Percentiles rank a stretch among this genome's conserved stretches.
Conservation (phyloP, 2,329 filamentous ascomycete genomes). For the Verticillium zaregamsianum region DNA sequence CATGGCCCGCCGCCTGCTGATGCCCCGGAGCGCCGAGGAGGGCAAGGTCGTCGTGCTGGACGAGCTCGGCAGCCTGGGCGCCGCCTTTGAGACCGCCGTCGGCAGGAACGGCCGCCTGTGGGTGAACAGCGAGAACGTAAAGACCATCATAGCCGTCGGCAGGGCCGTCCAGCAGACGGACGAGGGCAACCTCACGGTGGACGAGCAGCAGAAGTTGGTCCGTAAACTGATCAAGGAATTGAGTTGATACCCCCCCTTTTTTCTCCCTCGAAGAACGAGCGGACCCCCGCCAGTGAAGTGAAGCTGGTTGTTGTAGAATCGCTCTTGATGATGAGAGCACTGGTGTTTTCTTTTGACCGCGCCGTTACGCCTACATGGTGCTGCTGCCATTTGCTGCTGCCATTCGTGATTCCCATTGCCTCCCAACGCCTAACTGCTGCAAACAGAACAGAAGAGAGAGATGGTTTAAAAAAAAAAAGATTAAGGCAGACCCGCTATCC, state of each 20-base stretch:
- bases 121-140: slow-evolving; percentile 75
- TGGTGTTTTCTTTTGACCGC: slow-evolving; percentile 10
- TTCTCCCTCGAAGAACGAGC: slow-evolving; percentile 3
- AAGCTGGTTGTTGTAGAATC: not conserved
- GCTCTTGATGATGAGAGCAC: not conserved
- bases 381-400: not conserved
- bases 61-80: slow-evolving; percentile 68
- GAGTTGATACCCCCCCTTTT: slow-evolving; percentile 29
- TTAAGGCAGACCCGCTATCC: not conserved
- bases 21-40: slow-evolving; percentile 54
- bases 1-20: slow-evolving; percentile 76
- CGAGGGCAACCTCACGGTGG: slow-evolving; percentile 55
- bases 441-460: not conserved
- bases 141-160: slow-evolving; percentile 73
- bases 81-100: slow-evolving; percentile 90
- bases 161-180: slow-evolving; percentile 77
- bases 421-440: slow-evolving; percentile 6
- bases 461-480: not conserved
- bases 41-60: slow-evolving; percentile 72
- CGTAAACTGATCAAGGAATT: slow-evolving; percentile 59
- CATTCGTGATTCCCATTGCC: slow-evolving; percentile 1
- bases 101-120: slow-evolving; percentile 90
- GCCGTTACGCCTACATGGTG: slow-evolving; percentile 4
- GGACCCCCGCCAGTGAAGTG: not conserved
- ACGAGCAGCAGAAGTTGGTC: slow-evolving; percentile 68